Evolutionary conservation across 1,284 basidiomycete genomes (phyloP).

Genomic region (Apiotrichum montevideense): DNA sequence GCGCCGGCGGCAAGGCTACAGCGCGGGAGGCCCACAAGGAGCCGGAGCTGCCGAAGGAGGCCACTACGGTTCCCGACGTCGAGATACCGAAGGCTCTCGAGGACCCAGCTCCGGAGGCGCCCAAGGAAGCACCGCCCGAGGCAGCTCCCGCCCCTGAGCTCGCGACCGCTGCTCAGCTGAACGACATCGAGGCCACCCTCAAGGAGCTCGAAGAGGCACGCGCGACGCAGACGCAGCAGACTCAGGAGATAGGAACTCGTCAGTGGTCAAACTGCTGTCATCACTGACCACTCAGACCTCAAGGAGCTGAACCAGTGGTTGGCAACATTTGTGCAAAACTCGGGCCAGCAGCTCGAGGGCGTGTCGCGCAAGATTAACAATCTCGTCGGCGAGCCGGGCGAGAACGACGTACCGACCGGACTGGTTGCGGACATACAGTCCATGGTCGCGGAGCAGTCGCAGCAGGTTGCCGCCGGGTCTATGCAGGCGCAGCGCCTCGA

Average conservation of each 20-base stretch:
- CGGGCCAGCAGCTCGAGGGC: slow-evolving; percentile 61
- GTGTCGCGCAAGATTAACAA: slow-evolving; percentile 59
- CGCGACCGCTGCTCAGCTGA: slow-evolving; percentile 21
- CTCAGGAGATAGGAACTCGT: slow-evolving; percentile 44
- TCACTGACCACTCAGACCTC: slow-evolving; percentile 28
- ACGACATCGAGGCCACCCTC: slow-evolving; percentile 28
- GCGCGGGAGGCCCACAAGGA: background rate
- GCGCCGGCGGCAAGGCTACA: background rate
- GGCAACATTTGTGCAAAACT: slow-evolving; percentile 68
- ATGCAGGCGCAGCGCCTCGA: slow-evolving; percentile 35
- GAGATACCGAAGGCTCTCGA: background rate
- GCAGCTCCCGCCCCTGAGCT: background rate
- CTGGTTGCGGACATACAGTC: slow-evolving; percentile 36
- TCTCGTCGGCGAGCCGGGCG: slow-evolving; percentile 51
- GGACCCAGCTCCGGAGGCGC: background rate
- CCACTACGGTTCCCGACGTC: too few relatives aligned
- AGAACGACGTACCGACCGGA: slow-evolving; percentile 7
- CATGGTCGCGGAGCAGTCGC: slow-evolving; percentile 39
- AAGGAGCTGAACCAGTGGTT: slow-evolving; percentile 58
- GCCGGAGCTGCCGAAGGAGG: background rate
- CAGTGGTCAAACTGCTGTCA: slow-evolving; percentile 10
- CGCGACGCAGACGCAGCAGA: slow-evolving; percentile 38
- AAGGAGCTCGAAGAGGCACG: slow-evolving; percentile 35
- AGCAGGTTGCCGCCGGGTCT: slow-evolving; percentile 23
- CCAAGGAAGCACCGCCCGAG: slow-evolving; percentile 11